Evolutionary conservation across 129 eudicot species (phyloP), one percentile per base, ranked within the genome.

Genomic region (Sambucus nigra): DNA sequence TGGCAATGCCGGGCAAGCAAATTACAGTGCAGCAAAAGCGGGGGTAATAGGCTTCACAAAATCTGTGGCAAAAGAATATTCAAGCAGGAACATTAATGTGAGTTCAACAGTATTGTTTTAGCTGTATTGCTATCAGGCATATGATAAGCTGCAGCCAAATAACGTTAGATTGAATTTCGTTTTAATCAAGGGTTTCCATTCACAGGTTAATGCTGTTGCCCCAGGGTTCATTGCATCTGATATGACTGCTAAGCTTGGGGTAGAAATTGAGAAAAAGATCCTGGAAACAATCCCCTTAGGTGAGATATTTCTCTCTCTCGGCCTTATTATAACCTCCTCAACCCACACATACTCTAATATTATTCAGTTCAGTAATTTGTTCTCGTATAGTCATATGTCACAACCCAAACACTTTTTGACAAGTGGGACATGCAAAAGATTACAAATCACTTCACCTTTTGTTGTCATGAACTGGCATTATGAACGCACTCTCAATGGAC

Each of bases 151-250:
- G 19, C 54, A 19, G 27, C 57, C 57, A 22, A n/a, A 38, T 20
- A 20, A 23, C 40, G 23, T 26, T 27, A 17, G 27, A 21, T 62
- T 18, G 0, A 25, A 26, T 13, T 35, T 22, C 25, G 19, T 27
- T 10, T 18, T 58, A 38, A 22, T 8, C 5, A 22, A 18, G 65
- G 67, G 5, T 41, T 49, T 49, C 5, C 24, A 28, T 20, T 51
- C 28, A 23, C 76, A 92, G 96, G 99, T 79, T 24, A 92, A 92
- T 64, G 99, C 99, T 40, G 62, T 92, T 68, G 99, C 99, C 56
- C 99, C 99, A 16, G 99, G 99, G 26, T 92, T 92, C 73, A 92
- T 92, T 73, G 94, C 87, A 67, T 92, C 99, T 52, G 99, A 92
- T 59, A 86, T 92, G 96, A 92, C 99, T 61, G 74, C 96, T 59